phyloP scores from a whole-genome alignment of 441 rosid genomes.

The Mallotus repandus region DNA sequence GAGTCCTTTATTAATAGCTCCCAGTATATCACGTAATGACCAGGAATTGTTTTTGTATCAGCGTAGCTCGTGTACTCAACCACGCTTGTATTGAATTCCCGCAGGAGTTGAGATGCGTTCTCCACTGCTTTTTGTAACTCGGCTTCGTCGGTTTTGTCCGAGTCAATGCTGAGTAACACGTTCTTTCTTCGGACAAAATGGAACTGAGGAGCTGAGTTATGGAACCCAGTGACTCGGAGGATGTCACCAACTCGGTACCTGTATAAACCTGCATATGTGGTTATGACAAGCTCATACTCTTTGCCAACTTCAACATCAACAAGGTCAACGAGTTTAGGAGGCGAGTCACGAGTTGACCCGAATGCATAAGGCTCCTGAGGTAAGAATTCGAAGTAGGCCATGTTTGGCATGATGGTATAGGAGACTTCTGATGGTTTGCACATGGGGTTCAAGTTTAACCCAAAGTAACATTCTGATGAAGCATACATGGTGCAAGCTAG shows the following conservation, averaged over 20 bases:
- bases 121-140: conserved; percentile 79
- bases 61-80: conserved; percentile 94
- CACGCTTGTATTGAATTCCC: conserved; percentile 57
- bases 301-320: conserved; percentile 78
- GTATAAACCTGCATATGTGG: conserved; percentile 77
- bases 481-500: conserved; percentile 93
- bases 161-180: conserved; percentile 79
- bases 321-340: conserved; percentile 52
- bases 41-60: conserved; percentile 70
- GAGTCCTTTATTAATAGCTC: conserved; percentile 57
- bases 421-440: conserved; percentile 77
- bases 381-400: conserved; percentile 90
- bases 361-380: conserved; percentile 45
- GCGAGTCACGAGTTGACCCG: conserved; percentile 31
- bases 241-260: conserved; percentile 91
- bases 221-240: conserved; percentile 86
- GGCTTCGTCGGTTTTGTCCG: conserved; percentile 89
- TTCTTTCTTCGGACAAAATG: conserved; percentile 79
- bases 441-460: conserved; percentile 89
- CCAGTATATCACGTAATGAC: conserved; percentile 89
- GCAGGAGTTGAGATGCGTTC: conserved; percentile 52
- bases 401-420: conserved; percentile 90
- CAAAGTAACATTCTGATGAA: conserved; percentile 89
- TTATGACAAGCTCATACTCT: conserved; percentile 85
- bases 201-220: conserved; percentile 89